These are phyloP conservation scores for Nepenthes alata DNA, from an alignment of 179 eudicot genomes.

Conservation along the genomic window DNA sequence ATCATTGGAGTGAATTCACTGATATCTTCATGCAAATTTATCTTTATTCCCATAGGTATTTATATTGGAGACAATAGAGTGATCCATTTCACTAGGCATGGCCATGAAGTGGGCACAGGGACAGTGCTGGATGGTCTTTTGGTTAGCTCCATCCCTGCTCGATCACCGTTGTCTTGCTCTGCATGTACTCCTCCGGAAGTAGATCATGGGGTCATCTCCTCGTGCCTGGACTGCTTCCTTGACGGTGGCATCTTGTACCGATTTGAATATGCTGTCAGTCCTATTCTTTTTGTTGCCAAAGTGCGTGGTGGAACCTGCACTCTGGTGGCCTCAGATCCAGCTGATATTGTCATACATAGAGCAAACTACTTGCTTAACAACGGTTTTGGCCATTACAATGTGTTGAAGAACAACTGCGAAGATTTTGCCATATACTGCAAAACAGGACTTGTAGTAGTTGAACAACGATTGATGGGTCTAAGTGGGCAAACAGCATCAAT, in stretches of 20 bases:
- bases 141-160: constrained; percentile 50
- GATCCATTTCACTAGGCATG: constrained; percentile 67
- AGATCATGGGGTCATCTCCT: constrained; percentile 56
- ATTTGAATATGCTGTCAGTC: constrained; percentile 47
- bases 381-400: constrained; percentile 56
- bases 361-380: constrained; percentile 46
- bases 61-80: constrained; percentile 56
- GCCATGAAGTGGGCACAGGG: constrained; percentile 72
- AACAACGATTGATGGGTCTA: constrained; percentile 48
- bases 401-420: constrained; percentile 66
- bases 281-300: constrained; percentile 54
- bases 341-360: constrained; percentile 37
- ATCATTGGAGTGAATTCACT: too few relatives aligned
- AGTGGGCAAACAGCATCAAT: constrained; percentile 59
- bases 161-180: constrained; percentile 37
- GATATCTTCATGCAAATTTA: neutral
- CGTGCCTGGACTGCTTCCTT: constrained; percentile 62
- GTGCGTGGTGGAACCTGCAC: constrained; percentile 69
- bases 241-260: constrained; percentile 55
- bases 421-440: constrained; percentile 71
- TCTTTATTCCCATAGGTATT: constrained; percentile 27
- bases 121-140: constrained; percentile 48
- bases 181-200: constrained; percentile 37
- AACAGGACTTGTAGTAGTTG: constrained; percentile 46
- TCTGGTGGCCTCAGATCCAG: constrained; percentile 41